These are phyloP conservation scores for Dacryopinax primogenitus DNA, from an alignment of 768 basidiomycete species.

Conservation along the genomic window DNA sequence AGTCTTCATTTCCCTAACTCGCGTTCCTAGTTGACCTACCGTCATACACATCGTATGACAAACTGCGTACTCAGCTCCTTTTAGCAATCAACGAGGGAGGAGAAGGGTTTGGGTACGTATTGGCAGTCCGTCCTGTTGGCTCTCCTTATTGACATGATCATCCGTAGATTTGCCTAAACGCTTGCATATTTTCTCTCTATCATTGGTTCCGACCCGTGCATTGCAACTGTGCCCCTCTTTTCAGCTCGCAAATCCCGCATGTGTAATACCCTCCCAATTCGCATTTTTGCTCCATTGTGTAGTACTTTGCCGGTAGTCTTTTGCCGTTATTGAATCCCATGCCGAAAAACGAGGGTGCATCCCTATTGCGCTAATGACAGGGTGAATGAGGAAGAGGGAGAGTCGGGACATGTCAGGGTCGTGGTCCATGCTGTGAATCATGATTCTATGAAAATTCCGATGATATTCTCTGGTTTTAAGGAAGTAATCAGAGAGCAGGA, in stretches of 20 bases:
- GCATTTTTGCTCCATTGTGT: background rate
- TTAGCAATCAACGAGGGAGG: slow-evolving; percentile 93
- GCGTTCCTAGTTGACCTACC: slow-evolving; percentile 56
- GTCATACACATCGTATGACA: slow-evolving; percentile 90
- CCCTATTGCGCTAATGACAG: too few species aligned
- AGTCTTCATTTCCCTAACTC: slow-evolving; percentile 26
- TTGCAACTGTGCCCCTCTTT: background rate
- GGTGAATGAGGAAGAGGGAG: too few species aligned
- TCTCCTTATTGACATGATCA: background rate
- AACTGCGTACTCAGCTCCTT: slow-evolving; percentile 78
- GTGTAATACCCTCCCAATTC: slow-evolving; percentile 6
- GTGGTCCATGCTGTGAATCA: too few species aligned
- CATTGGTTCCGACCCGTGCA: background rate
- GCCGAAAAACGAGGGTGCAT: background rate
- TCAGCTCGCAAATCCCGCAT: background rate
- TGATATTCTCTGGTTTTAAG: too few species aligned
- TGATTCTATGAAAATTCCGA: too few species aligned
- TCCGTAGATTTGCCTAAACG: background rate
- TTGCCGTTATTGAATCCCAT: background rate
- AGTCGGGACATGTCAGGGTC: background rate
- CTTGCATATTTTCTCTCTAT: background rate
- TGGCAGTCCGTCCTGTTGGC: background rate
- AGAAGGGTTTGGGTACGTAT: slow-evolving; percentile 85
- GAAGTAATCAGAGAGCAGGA: too few species aligned
- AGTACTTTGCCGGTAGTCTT: background rate